These are phyloP conservation scores for Eimeria falciformis DNA, from an alignment of 169 alveolate species.

Conservation along the genomic window DNA sequence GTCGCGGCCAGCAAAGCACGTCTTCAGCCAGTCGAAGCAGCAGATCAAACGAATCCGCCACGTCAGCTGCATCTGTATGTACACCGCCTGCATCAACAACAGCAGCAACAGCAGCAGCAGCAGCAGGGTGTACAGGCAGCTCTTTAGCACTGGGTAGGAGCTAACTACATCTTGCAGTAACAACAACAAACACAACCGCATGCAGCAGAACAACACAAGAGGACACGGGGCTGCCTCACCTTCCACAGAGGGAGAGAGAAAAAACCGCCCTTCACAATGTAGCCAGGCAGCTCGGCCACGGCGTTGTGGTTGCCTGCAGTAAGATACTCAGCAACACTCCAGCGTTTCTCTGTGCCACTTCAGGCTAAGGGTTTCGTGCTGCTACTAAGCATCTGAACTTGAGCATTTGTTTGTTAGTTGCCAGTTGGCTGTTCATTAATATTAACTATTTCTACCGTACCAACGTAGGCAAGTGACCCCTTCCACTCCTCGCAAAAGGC, in stretches of 20 bases:
- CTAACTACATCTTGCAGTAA: background rate
- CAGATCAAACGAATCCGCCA: slow-evolving; percentile 60
- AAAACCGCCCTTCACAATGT: background rate
- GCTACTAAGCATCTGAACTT: too few relatives aligned
- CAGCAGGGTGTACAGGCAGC: too few relatives aligned
- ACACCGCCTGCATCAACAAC: slow-evolving; percentile 57
- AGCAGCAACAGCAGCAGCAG: slow-evolving; percentile 20
- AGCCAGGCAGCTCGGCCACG: background rate
- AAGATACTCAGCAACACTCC: background rate
- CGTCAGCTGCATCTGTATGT: slow-evolving; percentile 60
- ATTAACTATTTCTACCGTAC: too few relatives aligned
- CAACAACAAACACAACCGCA: background rate
- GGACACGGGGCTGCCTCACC: background rate
- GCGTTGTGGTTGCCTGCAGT: slow-evolving; percentile 4
- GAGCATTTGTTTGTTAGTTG: too few relatives aligned
- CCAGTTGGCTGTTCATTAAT: too few relatives aligned
- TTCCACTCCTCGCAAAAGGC: slow-evolving; percentile 80
- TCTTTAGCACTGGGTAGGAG: background rate
- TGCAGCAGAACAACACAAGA: background rate
- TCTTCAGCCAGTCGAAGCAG: slow-evolving; percentile 68
- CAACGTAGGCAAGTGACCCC: slow-evolving; percentile 81
- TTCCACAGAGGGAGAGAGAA: background rate
- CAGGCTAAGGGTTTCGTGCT: too few relatives aligned
- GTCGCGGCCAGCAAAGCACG: slow-evolving; percentile 44
- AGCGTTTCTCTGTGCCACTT: too few relatives aligned